Base-by-base conservation (phyloP, 257 asterid species). In the Salvia hispanica region DNA sequence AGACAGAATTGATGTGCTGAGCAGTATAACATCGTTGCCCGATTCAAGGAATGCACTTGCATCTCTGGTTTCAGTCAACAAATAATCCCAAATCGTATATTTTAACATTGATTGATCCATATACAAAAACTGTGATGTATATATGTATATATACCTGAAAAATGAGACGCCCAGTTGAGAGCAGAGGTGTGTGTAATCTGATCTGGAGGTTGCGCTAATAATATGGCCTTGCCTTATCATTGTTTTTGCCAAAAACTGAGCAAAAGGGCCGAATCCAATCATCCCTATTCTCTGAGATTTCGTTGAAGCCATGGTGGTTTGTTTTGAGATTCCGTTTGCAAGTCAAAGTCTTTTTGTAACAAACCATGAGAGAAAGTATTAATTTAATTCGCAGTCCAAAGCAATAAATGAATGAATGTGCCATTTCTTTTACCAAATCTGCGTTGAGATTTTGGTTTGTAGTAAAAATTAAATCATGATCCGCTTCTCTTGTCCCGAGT, bases 191-290 rank as follows among this genome's bases (percentile, higher is more conserved):
- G 96, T 81, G 76, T 86, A 78, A 71, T 92, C 97, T 55, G 98
- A 86, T 81, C 96, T 83, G 13, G 98, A 92, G 39, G 92, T 84
- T 9, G 87, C 95, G 34, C 68, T 65, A 16, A 92, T 59, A 28
- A 72, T 62, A 52, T 89, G 91, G 4, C 98, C 96, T 62, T 89
- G 93, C 62, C 70, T 86, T 14, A 83, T 52, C 91, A 92, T 82
- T 36, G 93, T 87, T 77, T 83, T 76, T 0, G 82, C 83, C 71
- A 92, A 67, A 72, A 92, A 92, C 74, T 86, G 95, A 0, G 87
- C 98, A 33, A 92, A 92, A 0, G 89, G 83, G 16, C 98, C 98
- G n/a, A 89, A 83, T 0, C 98, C 97, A 44, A 92, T 61, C 36
- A 92, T 83, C 37, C 98, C 97, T 14, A 89, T 82, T 64, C 77